Evolutionary conservation across 2,329 filamentous ascomycete species (phyloP).

Genomic region (Coniochaeta prunicola): DNA sequence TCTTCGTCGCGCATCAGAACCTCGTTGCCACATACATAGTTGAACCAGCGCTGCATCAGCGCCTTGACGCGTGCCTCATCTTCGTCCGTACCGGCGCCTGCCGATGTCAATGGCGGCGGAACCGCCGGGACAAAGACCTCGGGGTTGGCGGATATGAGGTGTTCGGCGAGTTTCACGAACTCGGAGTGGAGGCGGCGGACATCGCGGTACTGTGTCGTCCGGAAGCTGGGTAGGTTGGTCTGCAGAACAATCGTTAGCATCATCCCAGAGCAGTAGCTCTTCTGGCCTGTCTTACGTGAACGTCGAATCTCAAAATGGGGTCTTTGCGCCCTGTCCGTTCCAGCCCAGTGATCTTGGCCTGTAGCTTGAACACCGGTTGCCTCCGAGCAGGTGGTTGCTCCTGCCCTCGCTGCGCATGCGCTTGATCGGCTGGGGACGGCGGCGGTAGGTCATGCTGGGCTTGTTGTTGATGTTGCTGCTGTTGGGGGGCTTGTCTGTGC

Average conservation of each 20-base stretch:
- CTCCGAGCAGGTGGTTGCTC: constrained; percentile 28
- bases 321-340: constrained; percentile 95
- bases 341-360: constrained; percentile 89
- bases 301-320: constrained; percentile 88
- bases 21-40: constrained; percentile 86
- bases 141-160: constrained; percentile 94
- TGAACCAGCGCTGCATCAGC: constrained; percentile 89
- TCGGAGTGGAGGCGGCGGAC: constrained; percentile 92
- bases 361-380: constrained; percentile 72
- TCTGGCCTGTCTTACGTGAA: constrained; percentile 65
- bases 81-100: constrained; percentile 91
- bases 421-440: constrained; percentile 5
- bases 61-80: constrained; percentile 86
- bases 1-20: constrained; percentile 92
- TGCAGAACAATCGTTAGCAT: constrained; percentile 33
- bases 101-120: constrained; percentile 87
- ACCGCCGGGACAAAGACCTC: constrained; percentile 92
- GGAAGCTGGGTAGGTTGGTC: constrained; percentile 98
- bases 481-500: constrained; percentile 12
- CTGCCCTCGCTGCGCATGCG: constrained; percentile 3
- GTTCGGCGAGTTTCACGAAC: constrained; percentile 92
- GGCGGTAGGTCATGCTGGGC: constrained; percentile 1
- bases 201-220: constrained; percentile 96
- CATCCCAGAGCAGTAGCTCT: not conserved
- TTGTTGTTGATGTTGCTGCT: constrained; percentile 17